phyloP scores from a whole-genome alignment of 2,329 filamentous ascomycete species.

The Alternaria sp. region DNA sequence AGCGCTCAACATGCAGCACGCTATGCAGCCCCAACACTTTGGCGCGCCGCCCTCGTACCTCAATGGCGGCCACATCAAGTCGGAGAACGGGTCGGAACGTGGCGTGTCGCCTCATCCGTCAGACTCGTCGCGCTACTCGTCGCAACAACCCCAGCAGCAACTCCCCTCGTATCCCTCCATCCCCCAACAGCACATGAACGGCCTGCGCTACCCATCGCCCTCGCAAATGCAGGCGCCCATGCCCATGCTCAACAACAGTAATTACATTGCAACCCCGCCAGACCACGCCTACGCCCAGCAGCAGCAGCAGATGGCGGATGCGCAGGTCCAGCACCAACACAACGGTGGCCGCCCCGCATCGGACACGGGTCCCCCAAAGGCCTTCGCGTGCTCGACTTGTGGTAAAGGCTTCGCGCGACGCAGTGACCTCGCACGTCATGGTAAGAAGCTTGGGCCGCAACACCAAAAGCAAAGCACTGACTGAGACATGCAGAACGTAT shows the following conservation, averaged over 20 bases:
- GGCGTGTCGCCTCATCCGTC: slow-evolving; percentile 64
- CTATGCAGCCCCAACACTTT: slow-evolving; percentile 56
- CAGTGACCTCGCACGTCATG: slow-evolving; percentile 93
- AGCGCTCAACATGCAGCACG: slow-evolving; percentile 52
- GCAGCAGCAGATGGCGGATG: slow-evolving; percentile 49
- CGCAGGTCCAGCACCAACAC: slow-evolving; percentile 53
- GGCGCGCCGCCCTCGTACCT: slow-evolving; percentile 59
- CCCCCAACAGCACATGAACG: slow-evolving; percentile 59
- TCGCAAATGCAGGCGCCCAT: slow-evolving; percentile 61
- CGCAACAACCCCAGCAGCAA: slow-evolving; percentile 63
- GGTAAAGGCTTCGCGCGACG: slow-evolving; percentile 90
- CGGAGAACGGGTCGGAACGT: slow-evolving; percentile 67
- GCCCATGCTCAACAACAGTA: slow-evolving; percentile 64
- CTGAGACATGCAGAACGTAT: slow-evolving; percentile 76
- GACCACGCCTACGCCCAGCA: slow-evolving; percentile 59
- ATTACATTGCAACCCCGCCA: slow-evolving; percentile 61
- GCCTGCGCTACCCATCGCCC: slow-evolving; percentile 64
- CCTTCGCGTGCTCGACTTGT: slow-evolving; percentile 89
- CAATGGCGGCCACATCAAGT: slow-evolving; percentile 61
- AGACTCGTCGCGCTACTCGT: slow-evolving; percentile 66
- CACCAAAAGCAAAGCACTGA: slow-evolving; percentile 45
- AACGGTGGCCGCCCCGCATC: slow-evolving; percentile 55
- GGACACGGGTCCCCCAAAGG: slow-evolving; percentile 68
- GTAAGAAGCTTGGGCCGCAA: slow-evolving; percentile 65
- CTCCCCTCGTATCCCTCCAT: slow-evolving; percentile 60